Base-by-base conservation (phyloP, 306 rosid species). In the Prunus persica region DNA sequence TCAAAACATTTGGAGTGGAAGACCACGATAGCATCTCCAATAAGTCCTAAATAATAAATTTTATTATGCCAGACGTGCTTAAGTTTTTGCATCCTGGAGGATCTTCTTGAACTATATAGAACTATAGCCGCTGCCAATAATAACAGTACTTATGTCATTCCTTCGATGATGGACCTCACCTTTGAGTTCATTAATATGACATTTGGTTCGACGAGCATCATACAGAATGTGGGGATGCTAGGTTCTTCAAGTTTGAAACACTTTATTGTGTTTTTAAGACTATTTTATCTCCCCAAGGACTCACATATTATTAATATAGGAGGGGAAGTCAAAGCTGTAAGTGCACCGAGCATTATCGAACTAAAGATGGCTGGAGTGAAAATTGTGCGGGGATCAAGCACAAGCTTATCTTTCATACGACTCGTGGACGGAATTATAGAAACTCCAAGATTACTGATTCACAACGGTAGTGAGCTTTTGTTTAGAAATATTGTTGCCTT, bases 81-180 rank as follows among this genome's bases (percentile, higher is more conserved):
- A n/a, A 79, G 27, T 80, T 85, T 80, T 75, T 74, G 71, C 61
- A 77, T 86, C 16, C 74, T 82, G 11, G 68, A 78, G 13, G 75
- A 75, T 1, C 32, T 83, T 32, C 74, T 82, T 43, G 38, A 25
- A 10, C 8, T 34, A 5, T 11, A 56, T 8, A 55, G 30, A 80
- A 19, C 13, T 0, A 3, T 54, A 2, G 60, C 19, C 3, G 19
- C 8, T 8, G 10, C 3, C 6, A 45, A 32, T 41, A 32, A 6
- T 32, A 32, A 32, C 38, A 32, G 0, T 32, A 32, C 38, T 32
- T 5, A 32, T 32, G 38, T 32, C 38, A 32, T 32, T 32, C 38
- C 20, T 14, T 6, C 67, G 0, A 61, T 56, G n/a, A 38, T 72
- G 6, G 7, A 11, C 24, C 12, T 72, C 0, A 2, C 47, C 32